phyloP scores from a whole-genome alignment of 192 early-diverging fungal species.

The Podila epicladia region DNA sequence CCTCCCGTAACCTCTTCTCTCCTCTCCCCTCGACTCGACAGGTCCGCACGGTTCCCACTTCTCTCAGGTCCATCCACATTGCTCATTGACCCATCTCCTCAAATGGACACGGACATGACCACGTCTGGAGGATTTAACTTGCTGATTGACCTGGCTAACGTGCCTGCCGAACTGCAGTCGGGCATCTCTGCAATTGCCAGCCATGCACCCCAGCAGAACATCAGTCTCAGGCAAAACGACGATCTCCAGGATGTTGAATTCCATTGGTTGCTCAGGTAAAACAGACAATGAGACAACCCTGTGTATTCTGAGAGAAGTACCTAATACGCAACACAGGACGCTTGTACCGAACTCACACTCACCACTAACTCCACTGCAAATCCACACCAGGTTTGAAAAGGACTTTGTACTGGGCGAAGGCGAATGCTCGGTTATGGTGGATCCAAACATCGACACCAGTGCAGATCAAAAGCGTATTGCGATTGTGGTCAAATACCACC shows the following conservation, averaged over 20 bases:
- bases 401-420: constrained; percentile 15
- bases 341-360: neutral
- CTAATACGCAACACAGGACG: neutral
- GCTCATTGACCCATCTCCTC: neutral
- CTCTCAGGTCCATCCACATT: neutral
- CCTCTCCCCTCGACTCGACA: neutral
- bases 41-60: too few relatives aligned
- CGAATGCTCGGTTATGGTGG: constrained; percentile 41
- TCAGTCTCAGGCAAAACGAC: constrained; percentile 28
- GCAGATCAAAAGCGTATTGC: constrained; percentile 52
- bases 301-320: neutral
- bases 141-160: constrained; percentile 40
- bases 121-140: constrained; percentile 44
- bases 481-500: constrained; percentile 65
- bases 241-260: constrained; percentile 50
- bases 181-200: constrained; percentile 36
- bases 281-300: neutral
- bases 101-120: constrained; percentile 49
- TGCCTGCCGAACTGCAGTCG: constrained; percentile 32
- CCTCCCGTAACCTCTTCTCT: neutral
- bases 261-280: constrained; percentile 44
- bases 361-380: neutral
- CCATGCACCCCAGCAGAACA: constrained; percentile 34
- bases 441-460: constrained; percentile 17
- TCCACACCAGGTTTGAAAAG: constrained; percentile 37